phyloP scores from a whole-genome alignment of 2,329 filamentous ascomycete genomes.

The Beauveria caledonica region DNA sequence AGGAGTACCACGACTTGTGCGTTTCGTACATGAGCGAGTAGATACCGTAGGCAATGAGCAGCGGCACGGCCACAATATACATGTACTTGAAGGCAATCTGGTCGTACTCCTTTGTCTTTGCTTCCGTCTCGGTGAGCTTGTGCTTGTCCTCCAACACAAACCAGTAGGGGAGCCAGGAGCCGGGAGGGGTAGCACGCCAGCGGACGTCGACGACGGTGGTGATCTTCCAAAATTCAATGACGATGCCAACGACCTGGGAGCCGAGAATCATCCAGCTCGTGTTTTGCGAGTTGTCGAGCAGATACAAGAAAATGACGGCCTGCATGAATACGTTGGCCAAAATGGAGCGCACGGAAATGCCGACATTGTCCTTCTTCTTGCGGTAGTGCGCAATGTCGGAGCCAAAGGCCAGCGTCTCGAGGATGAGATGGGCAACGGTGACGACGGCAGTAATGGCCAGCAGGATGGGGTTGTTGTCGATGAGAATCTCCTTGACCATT shows the following conservation, averaged over 20 bases:
- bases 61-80: slow-evolving; percentile 82
- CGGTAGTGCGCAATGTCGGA: slow-evolving; percentile 97
- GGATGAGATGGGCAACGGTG: slow-evolving; percentile 83
- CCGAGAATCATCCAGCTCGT: slow-evolving; percentile 99
- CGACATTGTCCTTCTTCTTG: slow-evolving; percentile 99
- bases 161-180: slow-evolving; percentile 67
- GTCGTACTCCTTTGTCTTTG: slow-evolving; percentile 98
- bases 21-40: slow-evolving; percentile 90
- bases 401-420: slow-evolving; percentile 94
- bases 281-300: slow-evolving; percentile 94
- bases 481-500: slow-evolving; percentile 90
- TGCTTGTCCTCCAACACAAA: slow-evolving; percentile 94
- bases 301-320: slow-evolving; percentile 86
- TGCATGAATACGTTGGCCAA: slow-evolving; percentile 98
- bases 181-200: slow-evolving; percentile 58
- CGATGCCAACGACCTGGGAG: slow-evolving; percentile 74
- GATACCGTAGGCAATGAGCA: slow-evolving; percentile 78
- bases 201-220: slow-evolving; percentile 91
- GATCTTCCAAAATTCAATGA: slow-evolving; percentile 79
- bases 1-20: slow-evolving; percentile 98
- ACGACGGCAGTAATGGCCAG: slow-evolving; percentile 78
- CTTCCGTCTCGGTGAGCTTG: slow-evolving; percentile 86
- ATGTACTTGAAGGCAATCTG: slow-evolving; percentile 97
- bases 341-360: slow-evolving; percentile 92
- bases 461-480: slow-evolving; percentile 90